Percentiles rank a stretch among this genome's conserved stretches.
These are phyloP conservation scores for Sanchytrium tribonematis DNA, from an alignment of 371 early-diverging fungal species.

Conservation along the genomic window DNA sequence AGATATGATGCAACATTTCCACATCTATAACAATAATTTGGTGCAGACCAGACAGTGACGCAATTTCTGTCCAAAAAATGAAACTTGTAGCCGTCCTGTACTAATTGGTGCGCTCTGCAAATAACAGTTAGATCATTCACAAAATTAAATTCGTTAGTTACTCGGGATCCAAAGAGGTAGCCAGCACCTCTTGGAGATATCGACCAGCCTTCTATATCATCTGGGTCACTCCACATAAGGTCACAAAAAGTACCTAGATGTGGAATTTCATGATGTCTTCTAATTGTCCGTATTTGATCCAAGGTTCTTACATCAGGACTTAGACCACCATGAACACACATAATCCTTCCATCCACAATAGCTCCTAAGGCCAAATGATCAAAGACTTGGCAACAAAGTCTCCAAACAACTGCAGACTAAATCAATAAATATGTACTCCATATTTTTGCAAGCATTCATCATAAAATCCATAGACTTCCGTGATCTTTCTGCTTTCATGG, in stretches of 20 bases:
- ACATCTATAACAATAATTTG: conserved; percentile 98
- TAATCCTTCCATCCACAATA: conserved; percentile 70
- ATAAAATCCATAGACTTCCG: conserved; percentile 98
- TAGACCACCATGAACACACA: conserved; percentile 98
- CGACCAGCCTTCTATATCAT: conserved; percentile 93
- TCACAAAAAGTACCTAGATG: conserved; percentile 97
- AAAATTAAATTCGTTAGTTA: conserved; percentile 78
- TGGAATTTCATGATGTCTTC: conserved; percentile 93
- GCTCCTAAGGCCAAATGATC: conserved; percentile 95
- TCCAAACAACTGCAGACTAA: conserved; percentile 78
- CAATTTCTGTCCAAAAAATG: conserved; percentile 78
- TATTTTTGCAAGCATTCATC: conserved; percentile 98
- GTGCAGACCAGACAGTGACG: conserved; percentile 97
- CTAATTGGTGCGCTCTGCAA: conserved; percentile 96
- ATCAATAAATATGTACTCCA: conserved; percentile 22
- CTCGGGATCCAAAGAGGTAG: conserved; percentile 88
- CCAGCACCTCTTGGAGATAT: conserved; percentile 96
- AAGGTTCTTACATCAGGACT: conserved; percentile 89
- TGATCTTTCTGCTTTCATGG: conserved; percentile 96
- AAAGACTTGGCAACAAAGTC: conserved; percentile 89
- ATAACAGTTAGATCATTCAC: conserved; percentile 87
- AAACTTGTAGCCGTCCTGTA: conserved; percentile 89
- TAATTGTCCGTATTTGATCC: conserved; percentile 85
- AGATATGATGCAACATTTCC: conserved; percentile 96
- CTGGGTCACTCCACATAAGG: conserved; percentile 97